These are phyloP conservation scores for Lactifluus subvellereus DNA, from an alignment of 768 basidiomycete species.

Conservation along the genomic window DNA sequence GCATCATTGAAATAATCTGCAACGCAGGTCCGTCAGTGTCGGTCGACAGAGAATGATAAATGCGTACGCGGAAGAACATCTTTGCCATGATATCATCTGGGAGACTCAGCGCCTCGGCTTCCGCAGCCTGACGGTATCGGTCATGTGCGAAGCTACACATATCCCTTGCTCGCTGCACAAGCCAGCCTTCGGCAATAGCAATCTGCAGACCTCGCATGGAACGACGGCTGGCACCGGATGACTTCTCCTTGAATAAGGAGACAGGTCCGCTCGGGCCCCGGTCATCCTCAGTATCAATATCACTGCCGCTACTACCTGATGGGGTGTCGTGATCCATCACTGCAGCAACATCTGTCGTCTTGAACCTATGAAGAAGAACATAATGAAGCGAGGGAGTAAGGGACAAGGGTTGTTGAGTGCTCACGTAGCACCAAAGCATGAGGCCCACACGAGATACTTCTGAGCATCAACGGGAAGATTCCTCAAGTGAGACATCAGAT, in stretches of 20 bases:
- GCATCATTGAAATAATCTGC: slow-evolving; percentile 66
- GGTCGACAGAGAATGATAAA: not conserved
- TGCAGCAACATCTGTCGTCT: slow-evolving; percentile 63
- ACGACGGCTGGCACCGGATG: slow-evolving; percentile 37
- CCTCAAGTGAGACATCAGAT: slow-evolving; percentile 52
- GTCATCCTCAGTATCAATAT: slow-evolving; percentile 38
- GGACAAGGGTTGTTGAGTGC: slow-evolving; percentile 24
- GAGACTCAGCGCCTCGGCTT: slow-evolving; percentile 49
- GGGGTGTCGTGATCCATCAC: slow-evolving; percentile 73
- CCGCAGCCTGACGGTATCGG: slow-evolving; percentile 66
- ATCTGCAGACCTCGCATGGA: slow-evolving; percentile 65
- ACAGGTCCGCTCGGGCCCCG: slow-evolving; percentile 51
- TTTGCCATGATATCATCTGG: slow-evolving; percentile 47
- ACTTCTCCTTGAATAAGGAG: slow-evolving; percentile 40
- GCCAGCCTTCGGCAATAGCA: slow-evolving; percentile 67
- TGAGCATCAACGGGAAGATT: slow-evolving; percentile 58
- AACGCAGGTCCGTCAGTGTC: slow-evolving; percentile 7
- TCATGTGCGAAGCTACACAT: slow-evolving; percentile 77
- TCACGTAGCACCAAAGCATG: slow-evolving; percentile 66
- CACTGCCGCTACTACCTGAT: slow-evolving; percentile 48
- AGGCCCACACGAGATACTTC: slow-evolving; percentile 66
- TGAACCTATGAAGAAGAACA: slow-evolving; percentile 43
- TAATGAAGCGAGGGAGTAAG: not conserved
- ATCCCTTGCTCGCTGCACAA: slow-evolving; percentile 63
- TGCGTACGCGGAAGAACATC: slow-evolving; percentile 61